Percentiles rank a stretch among this genome's conserved stretches.
These are phyloP conservation scores for Cucumis cinereus DNA, from an alignment of 306 rosid species.

Conservation along the genomic window DNA sequence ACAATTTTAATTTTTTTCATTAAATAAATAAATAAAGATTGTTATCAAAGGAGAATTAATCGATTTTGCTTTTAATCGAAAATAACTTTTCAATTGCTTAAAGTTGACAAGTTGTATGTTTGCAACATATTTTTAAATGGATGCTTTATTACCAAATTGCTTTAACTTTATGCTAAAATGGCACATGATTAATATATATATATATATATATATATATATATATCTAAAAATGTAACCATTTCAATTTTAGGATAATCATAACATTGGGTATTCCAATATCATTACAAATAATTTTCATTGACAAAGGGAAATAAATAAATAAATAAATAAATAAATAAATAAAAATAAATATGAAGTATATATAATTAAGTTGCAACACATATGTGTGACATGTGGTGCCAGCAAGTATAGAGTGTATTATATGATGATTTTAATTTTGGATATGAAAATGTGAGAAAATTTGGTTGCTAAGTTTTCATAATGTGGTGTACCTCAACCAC, in stretches of 20 bases:
- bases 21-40: no score
- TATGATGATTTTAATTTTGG: slow-evolving; percentile 2
- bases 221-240: background rate
- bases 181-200: background rate
- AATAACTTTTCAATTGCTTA: background rate
- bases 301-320: no score
- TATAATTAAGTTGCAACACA: background rate
- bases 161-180: background rate
- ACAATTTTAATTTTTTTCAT: no score
- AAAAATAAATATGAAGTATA: background rate
- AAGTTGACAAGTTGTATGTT: background rate
- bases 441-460: slow-evolving; percentile 10
- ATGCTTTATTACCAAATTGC: background rate
- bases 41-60: background rate
- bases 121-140: background rate
- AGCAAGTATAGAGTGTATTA: background rate
- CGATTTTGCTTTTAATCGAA: background rate
- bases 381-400: slow-evolving; percentile 8
- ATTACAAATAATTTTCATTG: background rate
- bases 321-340: background rate
- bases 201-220: no score
- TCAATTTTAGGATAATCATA: background rate
- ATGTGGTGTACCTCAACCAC: slow-evolving; percentile 33
- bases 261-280: background rate
- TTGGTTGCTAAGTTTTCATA: slow-evolving; percentile 29